phyloP scores from a whole-genome alignment of 1,284 basidiomycete species.

The Tilletia horrida region DNA sequence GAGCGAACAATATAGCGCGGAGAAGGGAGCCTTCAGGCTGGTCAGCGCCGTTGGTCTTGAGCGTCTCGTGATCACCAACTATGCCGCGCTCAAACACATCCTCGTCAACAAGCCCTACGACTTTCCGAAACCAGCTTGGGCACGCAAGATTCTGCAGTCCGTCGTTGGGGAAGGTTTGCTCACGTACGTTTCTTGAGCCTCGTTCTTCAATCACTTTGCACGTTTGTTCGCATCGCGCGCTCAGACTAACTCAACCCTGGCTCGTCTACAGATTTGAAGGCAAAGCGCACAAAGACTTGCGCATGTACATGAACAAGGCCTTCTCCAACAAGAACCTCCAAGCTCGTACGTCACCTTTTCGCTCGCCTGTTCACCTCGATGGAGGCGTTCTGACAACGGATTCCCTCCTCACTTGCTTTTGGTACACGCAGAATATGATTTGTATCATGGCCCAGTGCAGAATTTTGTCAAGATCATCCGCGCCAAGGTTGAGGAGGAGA shows the following conservation, averaged over 20 bases:
- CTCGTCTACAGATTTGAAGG: conserved; percentile 26
- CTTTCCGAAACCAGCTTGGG: conserved; percentile 33
- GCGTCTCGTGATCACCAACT: conserved; percentile 29
- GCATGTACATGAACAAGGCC: conserved; percentile 45
- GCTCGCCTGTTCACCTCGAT: neutral
- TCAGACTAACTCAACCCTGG: too few species aligned
- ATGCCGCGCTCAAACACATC: conserved; percentile 33
- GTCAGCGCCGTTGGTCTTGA: conserved; percentile 32
- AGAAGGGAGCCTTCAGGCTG: conserved; percentile 26
- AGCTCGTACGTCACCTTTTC: conserved; percentile 22
- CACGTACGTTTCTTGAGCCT: too few species aligned
- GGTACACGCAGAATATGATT: conserved; percentile 27
- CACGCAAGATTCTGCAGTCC: conserved; percentile 32
- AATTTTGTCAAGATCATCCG: conserved; percentile 34
- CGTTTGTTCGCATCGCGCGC: too few species aligned
- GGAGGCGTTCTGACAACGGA: neutral
- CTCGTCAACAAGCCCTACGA: conserved; percentile 35
- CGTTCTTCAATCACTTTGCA: too few species aligned
- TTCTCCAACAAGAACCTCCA: conserved; percentile 39
- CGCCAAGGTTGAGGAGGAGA: conserved; percentile 26
- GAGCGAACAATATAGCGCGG: conserved; percentile 27
- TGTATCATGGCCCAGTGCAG: conserved; percentile 40
- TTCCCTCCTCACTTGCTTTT: neutral
- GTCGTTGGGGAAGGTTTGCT: conserved; percentile 41
- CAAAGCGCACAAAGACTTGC: conserved; percentile 36